Conservation (phyloP, 2,329 filamentous ascomycete species). For the Fusarium virguliforme region DNA sequence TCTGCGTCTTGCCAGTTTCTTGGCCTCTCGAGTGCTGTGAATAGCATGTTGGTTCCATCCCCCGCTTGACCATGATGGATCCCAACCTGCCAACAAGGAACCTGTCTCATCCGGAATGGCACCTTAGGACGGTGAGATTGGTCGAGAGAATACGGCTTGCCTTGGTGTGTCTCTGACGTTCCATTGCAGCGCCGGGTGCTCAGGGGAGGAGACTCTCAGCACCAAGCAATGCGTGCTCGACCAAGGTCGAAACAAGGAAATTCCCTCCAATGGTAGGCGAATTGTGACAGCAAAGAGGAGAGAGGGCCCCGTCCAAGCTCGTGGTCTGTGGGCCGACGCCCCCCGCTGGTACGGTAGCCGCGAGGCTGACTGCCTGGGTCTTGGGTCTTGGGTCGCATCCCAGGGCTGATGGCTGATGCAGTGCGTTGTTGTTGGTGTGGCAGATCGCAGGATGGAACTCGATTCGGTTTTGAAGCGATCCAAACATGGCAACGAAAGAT, state of each 20-base stretch:
- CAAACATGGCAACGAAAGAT: background rate
- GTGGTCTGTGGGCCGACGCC: slow-evolving; percentile 17
- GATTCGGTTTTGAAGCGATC: slow-evolving; percentile 15
- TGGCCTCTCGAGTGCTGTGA: slow-evolving; percentile 14
- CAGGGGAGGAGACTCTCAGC: slow-evolving; percentile 3
- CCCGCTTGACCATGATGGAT: slow-evolving; percentile 6
- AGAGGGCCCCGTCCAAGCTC: no score
- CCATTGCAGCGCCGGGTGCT: no score
- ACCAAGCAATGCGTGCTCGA: slow-evolving; percentile 5
- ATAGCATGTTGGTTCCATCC: slow-evolving; percentile 27
- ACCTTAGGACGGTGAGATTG: background rate
- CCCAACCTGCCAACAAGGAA: slow-evolving; percentile 22
- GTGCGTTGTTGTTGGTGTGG: slow-evolving; percentile 6
- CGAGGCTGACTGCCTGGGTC: slow-evolving; percentile 31
- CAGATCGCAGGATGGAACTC: slow-evolving; percentile 31
- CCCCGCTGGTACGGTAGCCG: slow-evolving; percentile 5
- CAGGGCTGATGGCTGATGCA: slow-evolving; percentile 6
- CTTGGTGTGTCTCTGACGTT: no score
- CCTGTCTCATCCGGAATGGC: slow-evolving; percentile 12
- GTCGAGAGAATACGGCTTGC: slow-evolving; percentile 2
- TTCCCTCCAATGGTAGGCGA: slow-evolving; percentile 27
- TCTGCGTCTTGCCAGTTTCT: background rate
- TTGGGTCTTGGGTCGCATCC: slow-evolving; percentile 6
- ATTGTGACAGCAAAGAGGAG: slow-evolving; percentile 31
- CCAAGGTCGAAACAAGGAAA: slow-evolving; percentile 8